Conservation (phyloP, 106 monocot species). For the Vanilla planifolia region DNA sequence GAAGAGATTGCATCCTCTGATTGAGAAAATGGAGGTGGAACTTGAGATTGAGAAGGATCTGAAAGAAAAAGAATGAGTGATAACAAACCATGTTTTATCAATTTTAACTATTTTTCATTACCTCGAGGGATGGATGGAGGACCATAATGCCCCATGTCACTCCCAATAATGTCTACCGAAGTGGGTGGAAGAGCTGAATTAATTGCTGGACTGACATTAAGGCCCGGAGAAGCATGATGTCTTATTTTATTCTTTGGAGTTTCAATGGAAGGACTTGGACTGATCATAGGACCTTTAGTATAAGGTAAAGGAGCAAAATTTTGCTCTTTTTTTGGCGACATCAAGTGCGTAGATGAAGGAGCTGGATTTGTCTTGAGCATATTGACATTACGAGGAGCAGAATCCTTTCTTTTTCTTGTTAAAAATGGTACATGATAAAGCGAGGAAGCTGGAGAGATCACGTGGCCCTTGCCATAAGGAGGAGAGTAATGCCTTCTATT, state of each 20-base stretch:
- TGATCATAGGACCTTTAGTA: constrained; percentile 14
- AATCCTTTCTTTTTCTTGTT: constrained; percentile 8
- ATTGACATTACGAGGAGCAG: constrained; percentile 6
- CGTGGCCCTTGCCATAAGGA: constrained; percentile 17
- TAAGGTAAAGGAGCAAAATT: constrained; percentile 25
- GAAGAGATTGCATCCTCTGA: constrained; percentile 6
- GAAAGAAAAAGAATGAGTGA: constrained; percentile 6
- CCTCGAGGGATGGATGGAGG: not conserved
- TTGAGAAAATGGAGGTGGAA: constrained; percentile 31
- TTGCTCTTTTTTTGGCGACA: constrained; percentile 12
- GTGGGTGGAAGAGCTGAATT: no score
- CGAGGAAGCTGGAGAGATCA: not conserved
- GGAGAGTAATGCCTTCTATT: constrained; percentile 19
- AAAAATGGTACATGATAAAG: not conserved
- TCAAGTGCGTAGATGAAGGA: constrained; percentile 17
- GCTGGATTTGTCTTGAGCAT: constrained; percentile 8
- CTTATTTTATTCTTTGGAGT: not conserved
- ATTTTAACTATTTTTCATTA: not conserved
- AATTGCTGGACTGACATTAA: no score
- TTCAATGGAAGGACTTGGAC: constrained; percentile 1
- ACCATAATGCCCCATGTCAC: no score
- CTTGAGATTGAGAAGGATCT: constrained; percentile 26
- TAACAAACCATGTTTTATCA: not conserved
- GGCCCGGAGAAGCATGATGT: constrained; percentile 5
- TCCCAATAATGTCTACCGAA: no score